These are phyloP conservation scores for Phytophthora fragariaefolia DNA, from an alignment of 352 stramenopile species.

Conservation along the genomic window DNA sequence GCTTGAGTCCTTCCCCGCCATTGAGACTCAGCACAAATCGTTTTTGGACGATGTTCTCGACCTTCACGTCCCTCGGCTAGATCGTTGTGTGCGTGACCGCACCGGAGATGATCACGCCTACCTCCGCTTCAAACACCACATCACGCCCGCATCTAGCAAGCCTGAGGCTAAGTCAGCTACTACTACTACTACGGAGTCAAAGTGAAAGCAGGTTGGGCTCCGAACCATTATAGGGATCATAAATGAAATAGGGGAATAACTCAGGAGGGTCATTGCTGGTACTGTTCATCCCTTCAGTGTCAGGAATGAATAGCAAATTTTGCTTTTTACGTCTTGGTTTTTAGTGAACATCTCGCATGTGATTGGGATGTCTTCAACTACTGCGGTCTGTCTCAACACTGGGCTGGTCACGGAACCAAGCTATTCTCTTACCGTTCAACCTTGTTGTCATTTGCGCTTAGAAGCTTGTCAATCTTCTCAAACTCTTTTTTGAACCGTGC, in stretches of 20 bases:
- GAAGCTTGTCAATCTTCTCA: conserved; percentile 89
- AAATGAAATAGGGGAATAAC: conserved; percentile 11
- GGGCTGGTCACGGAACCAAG: neutral
- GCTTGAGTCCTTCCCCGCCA: conserved; percentile 68
- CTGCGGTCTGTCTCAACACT: neutral
- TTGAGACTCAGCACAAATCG: conserved; percentile 62
- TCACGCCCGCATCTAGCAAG: conserved; percentile 44
- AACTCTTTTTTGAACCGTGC: conserved; percentile 78
- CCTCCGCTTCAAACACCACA: conserved; percentile 82
- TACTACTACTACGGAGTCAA: conserved; percentile 16
- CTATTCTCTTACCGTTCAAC: conserved; percentile 52
- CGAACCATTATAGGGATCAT: neutral
- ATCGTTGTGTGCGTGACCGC: conserved; percentile 83
- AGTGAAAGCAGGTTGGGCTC: conserved; percentile 6
- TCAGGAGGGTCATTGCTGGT: neutral
- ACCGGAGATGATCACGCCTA: conserved; percentile 84
- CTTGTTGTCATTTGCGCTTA: conserved; percentile 86
- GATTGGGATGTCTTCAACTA: too few relatives aligned
- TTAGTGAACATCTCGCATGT: too few relatives aligned
- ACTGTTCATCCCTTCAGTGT: neutral
- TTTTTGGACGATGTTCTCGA: conserved; percentile 84
- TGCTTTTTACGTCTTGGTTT: neutral
- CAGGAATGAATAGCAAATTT: neutral
- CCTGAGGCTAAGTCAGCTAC: conserved; percentile 8
- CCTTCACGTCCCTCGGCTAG: conserved; percentile 78